phyloP scores from a whole-genome alignment of 139 green algal species.

The Pseudopediastrum boryanum region DNA sequence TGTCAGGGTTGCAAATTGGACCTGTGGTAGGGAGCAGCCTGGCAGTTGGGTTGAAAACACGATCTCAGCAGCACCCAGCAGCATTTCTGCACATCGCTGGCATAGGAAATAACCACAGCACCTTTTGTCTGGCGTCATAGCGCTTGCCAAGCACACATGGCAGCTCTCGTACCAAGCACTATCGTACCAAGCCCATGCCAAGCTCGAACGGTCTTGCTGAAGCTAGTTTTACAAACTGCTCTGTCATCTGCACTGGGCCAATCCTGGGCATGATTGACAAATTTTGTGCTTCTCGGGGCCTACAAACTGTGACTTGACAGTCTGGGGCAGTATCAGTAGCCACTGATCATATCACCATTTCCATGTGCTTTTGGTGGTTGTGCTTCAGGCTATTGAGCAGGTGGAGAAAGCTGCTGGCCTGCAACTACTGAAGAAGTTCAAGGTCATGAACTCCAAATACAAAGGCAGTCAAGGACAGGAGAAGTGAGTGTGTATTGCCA shows the following conservation, averaged over 20 bases:
- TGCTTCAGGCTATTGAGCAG: constrained; percentile 66
- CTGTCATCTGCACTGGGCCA: neutral
- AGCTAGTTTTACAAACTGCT: too few relatives aligned
- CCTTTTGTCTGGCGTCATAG: too few relatives aligned
- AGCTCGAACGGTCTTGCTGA: too few relatives aligned
- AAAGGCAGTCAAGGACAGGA: neutral
- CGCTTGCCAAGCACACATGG: too few relatives aligned
- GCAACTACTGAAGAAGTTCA: constrained; percentile 61
- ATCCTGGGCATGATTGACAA: neutral
- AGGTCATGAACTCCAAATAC: constrained; percentile 29
- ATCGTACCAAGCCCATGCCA: too few relatives aligned
- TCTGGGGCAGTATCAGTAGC: neutral
- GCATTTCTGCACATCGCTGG: neutral
- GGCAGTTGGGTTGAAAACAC: neutral
- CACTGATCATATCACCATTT: neutral
- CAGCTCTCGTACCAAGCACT: too few relatives aligned
- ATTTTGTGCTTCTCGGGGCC: neutral
- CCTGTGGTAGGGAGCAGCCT: too few relatives aligned
- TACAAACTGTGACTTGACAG: neutral
- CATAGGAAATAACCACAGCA: too few relatives aligned
- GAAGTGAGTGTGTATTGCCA: constrained; percentile 1
- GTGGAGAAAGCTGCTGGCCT: constrained; percentile 44
- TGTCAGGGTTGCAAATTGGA: too few relatives aligned
- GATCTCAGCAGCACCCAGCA: neutral
- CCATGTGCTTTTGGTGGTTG: too few relatives aligned